Evolutionary conservation across 345 rosid species (phyloP).

Genomic region (Sisymbrium altissimum): DNA sequence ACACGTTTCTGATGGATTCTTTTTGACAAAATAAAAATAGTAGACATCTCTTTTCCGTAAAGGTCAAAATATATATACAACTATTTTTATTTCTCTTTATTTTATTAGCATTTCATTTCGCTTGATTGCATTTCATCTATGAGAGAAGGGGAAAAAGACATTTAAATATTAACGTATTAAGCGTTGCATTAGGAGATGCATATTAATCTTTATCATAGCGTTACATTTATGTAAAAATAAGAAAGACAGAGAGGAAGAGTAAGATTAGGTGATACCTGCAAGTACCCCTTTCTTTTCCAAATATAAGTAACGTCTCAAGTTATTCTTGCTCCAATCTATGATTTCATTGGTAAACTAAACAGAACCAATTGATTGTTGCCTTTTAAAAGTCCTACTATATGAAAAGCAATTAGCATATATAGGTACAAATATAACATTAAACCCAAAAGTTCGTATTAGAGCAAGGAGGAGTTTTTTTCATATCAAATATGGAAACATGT

Average conservation of each 20-base stretch:
- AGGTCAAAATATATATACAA: conserved; percentile 22
- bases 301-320: conserved; percentile 20
- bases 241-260: conserved; percentile 28
- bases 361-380: neutral
- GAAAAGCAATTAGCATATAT: neutral
- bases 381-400: neutral
- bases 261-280: conserved; percentile 18
- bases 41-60: conserved; percentile 32
- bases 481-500: neutral
- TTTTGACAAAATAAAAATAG: neutral
- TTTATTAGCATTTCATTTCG: neutral
- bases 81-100: neutral
- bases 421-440: neutral
- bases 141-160: neutral
- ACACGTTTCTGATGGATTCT: conserved; percentile 26
- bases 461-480: neutral
- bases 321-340: neutral
- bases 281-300: conserved; percentile 24
- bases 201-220: neutral
- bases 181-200: neutral
- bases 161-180: neutral
- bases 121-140: neutral
- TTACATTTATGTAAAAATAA: conserved; percentile 18
- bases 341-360: neutral
- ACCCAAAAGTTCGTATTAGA: neutral